Conservation (phyloP, 495 filamentous ascomycete species). For the Bryoglossum gracile region DNA sequence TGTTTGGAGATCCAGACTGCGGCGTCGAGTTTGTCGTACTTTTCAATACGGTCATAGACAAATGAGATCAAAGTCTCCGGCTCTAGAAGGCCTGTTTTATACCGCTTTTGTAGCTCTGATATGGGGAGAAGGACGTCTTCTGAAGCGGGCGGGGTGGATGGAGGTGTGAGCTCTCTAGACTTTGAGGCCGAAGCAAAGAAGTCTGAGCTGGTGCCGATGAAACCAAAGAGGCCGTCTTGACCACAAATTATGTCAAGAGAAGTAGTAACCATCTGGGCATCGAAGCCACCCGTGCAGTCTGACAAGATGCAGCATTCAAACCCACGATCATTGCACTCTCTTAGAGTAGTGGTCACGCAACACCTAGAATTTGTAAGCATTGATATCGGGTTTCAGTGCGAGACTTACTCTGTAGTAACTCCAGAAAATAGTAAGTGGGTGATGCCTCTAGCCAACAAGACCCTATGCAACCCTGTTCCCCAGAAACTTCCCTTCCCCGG, state of each 20-base stretch:
- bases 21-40: slow-evolving; percentile 39
- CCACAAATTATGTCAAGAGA: slow-evolving; percentile 32
- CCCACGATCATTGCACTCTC: slow-evolving; percentile 67
- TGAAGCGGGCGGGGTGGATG: slow-evolving; percentile 26
- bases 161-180: slow-evolving; percentile 26
- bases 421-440: slow-evolving; percentile 60
- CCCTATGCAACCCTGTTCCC: slow-evolving; percentile 22
- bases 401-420: slow-evolving; percentile 38
- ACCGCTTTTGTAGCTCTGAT: slow-evolving; percentile 29
- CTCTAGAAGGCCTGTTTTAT: slow-evolving; percentile 26
- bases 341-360: slow-evolving; percentile 60
- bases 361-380: slow-evolving; percentile 43
- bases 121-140: slow-evolving; percentile 29
- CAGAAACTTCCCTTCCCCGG: slow-evolving; percentile 39
- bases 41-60: slow-evolving; percentile 36
- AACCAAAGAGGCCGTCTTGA: slow-evolving; percentile 31
- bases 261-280: slow-evolving; percentile 30
- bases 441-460: slow-evolving; percentile 37
- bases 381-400: slow-evolving; percentile 15
- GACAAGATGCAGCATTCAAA: slow-evolving; percentile 56
- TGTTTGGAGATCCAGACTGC: slow-evolving; percentile 49
- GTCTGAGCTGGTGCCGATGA: slow-evolving; percentile 27
- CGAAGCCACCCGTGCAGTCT: slow-evolving; percentile 34
- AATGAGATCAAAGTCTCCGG: slow-evolving; percentile 31
- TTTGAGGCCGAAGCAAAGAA: slow-evolving; percentile 29